Evolutionary conservation across 2,329 filamentous ascomycete genomes (phyloP).

Genomic region (Stagonosporopsis chrysanthemi): DNA sequence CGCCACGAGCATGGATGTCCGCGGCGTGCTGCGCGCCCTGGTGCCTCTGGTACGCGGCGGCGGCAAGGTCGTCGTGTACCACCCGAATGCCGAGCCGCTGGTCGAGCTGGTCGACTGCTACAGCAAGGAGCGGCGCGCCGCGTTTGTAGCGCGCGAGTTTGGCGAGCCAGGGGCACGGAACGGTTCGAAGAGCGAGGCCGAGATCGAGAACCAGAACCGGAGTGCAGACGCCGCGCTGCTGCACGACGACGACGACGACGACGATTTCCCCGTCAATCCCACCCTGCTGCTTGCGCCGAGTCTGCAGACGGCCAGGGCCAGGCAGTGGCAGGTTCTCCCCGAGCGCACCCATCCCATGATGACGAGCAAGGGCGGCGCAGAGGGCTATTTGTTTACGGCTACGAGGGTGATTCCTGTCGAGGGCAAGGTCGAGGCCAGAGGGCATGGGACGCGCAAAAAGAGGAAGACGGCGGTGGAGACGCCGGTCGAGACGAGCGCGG

Average conservation of each 20-base stretch:
- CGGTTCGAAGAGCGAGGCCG: constrained; percentile 25
- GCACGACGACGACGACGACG: constrained; percentile 7
- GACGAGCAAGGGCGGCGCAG: constrained; percentile 85
- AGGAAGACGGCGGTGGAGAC: constrained; percentile 59
- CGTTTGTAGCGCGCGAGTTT: constrained; percentile 58
- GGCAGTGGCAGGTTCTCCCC: constrained; percentile 89
- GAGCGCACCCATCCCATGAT: constrained; percentile 93
- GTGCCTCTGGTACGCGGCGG: constrained; percentile 85
- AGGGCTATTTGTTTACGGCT: constrained; percentile 89
- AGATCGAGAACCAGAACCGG: no score
- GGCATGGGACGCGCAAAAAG: constrained; percentile 71
- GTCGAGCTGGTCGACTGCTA: constrained; percentile 82
- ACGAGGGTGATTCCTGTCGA: constrained; percentile 81
- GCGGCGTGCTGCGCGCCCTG: constrained; percentile 74
- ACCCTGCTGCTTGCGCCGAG: constrained; percentile 79
- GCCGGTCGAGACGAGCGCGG: constrained; percentile 7
- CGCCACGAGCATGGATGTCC: constrained; percentile 81
- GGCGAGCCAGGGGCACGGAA: constrained; percentile 26
- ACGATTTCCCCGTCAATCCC: constrained; percentile 86
- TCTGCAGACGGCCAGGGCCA: constrained; percentile 80
- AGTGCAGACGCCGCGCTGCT: no score
- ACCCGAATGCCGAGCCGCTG: constrained; percentile 79
- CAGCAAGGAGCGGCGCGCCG: constrained; percentile 77
- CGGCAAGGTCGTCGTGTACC: constrained; percentile 86
- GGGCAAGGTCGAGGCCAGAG: constrained; percentile 81